Evolutionary conservation across 78 protist genomes (phyloP).

Genomic region (Bigelowiella natans): DNA sequence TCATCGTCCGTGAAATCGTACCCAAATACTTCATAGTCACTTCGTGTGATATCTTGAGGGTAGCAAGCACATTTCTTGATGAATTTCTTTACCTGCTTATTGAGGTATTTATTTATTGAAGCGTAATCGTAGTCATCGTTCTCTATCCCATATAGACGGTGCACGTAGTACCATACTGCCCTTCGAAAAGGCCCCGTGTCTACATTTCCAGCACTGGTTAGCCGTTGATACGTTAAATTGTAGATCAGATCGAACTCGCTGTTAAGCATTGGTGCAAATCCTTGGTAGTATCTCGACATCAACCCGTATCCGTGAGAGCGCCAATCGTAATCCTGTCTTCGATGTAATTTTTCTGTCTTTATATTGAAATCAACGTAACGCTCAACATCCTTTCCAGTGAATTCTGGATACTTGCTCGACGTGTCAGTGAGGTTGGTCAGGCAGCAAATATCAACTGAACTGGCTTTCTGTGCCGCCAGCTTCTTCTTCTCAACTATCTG

Average conservation of each 20-base stretch:
- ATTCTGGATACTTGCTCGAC: background rate
- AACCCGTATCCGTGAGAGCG: conserved; percentile 53
- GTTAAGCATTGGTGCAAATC: conserved; percentile 48
- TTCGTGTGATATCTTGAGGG: conserved; percentile 37
- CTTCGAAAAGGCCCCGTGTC: conserved; percentile 55
- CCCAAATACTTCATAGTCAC: conserved; percentile 48
- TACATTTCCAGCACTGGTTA: conserved; percentile 21
- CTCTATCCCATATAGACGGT: conserved; percentile 53
- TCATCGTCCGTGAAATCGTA: conserved; percentile 43
- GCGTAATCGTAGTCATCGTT: conserved; percentile 62
- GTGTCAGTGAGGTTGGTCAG: too few relatives aligned
- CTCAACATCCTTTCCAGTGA: background rate
- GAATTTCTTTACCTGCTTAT: conserved; percentile 39
- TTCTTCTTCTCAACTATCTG: background rate
- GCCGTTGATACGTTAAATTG: conserved; percentile 30
- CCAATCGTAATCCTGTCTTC: conserved; percentile 54
- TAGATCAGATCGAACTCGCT: conserved; percentile 50
- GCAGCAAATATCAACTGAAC: background rate
- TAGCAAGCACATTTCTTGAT: conserved; percentile 56
- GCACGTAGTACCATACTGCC: conserved; percentile 64
- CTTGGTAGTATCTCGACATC: conserved; percentile 42
- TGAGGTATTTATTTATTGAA: conserved; percentile 52
- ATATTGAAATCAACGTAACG: conserved; percentile 20
- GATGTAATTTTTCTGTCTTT: conserved; percentile 22
- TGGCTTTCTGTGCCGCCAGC: background rate